Evolutionary conservation across 371 early-diverging fungal species (phyloP).

Genomic region (Syncephalastrum monosporum): DNA sequence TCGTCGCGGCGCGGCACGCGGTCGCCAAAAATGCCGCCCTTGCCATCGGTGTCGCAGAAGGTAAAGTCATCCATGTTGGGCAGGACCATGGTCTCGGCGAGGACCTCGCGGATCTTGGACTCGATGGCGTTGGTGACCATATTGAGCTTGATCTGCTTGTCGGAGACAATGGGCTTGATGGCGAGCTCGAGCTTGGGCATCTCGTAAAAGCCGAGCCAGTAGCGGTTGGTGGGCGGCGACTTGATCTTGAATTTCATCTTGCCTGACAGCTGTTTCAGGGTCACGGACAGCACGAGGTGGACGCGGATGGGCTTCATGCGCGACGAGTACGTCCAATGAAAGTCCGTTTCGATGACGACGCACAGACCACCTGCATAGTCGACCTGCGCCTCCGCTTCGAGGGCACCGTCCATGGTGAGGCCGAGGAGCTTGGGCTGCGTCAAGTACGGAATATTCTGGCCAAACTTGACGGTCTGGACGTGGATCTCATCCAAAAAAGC

Average conservation of each 20-base stretch:
- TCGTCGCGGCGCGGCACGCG: conserved; percentile 9
- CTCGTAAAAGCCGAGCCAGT: conserved; percentile 87
- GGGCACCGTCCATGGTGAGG: conserved; percentile 66
- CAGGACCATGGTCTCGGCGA: conserved; percentile 77
- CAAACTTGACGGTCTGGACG: conserved; percentile 72
- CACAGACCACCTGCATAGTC: conserved; percentile 75
- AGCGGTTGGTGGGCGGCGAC: conserved; percentile 81
- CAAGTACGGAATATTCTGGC: conserved; percentile 80
- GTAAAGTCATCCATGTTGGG: conserved; percentile 91
- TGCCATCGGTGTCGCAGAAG: conserved; percentile 67
- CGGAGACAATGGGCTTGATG: conserved; percentile 82
- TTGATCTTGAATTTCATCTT: conserved; percentile 76
- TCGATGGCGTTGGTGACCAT: conserved; percentile 82
- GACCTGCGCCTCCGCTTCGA: conserved; percentile 71
- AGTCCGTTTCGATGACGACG: conserved; percentile 69
- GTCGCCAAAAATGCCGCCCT: conserved; percentile 63
- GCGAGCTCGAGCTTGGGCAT: conserved; percentile 75
- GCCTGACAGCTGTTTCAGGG: conserved; percentile 64
- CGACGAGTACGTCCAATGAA: conserved; percentile 39
- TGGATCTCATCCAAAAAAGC: conserved; percentile 77
- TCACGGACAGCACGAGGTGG: conserved; percentile 74
- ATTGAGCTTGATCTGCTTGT: conserved; percentile 75
- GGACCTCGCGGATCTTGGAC: conserved; percentile 76
- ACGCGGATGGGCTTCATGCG: conserved; percentile 72
- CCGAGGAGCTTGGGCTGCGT: conserved; percentile 72